phyloP scores from a whole-genome alignment of 2,329 filamentous ascomycete genomes.

The Aureobasidium subglaciale region DNA sequence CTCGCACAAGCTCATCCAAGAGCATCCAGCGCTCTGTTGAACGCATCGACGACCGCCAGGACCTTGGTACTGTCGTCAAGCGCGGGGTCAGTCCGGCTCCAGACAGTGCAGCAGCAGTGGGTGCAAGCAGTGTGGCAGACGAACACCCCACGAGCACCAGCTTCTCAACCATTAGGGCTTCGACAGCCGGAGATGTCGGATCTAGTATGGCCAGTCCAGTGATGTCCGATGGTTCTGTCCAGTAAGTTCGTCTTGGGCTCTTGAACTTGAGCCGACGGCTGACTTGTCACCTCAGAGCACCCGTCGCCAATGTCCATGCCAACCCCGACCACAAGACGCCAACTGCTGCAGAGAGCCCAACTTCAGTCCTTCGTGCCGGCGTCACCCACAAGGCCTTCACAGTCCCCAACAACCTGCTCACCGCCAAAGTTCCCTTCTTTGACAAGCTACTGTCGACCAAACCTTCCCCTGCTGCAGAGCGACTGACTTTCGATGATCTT shows the following conservation, averaged over 20 bases:
- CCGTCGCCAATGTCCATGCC: conserved; percentile 15
- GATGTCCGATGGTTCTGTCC: conserved; percentile 17
- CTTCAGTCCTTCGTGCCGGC: conserved; percentile 23
- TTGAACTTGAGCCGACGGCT: not conserved
- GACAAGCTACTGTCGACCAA: conserved; percentile 19
- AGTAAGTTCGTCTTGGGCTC: conserved; percentile 8
- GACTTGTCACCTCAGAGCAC: conserved; percentile 2
- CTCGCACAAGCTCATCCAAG: conserved; percentile 14
- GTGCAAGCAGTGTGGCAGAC: conserved; percentile 5
- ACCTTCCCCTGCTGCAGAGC: conserved; percentile 16
- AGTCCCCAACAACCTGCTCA: conserved; percentile 23
- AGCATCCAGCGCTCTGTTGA: conserved; percentile 13
- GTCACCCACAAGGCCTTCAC: conserved; percentile 23
- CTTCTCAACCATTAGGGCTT: conserved; percentile 12
- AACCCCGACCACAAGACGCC: conserved; percentile 14
- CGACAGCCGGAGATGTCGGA: conserved; percentile 16
- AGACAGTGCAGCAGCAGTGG: conserved; percentile 1
- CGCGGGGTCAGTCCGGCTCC: conserved; percentile 11
- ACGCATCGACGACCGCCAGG: conserved; percentile 15
- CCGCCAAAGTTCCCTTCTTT: conserved; percentile 25
- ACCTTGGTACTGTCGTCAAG: conserved; percentile 13
- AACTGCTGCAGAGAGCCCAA: conserved; percentile 7
- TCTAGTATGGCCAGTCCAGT: conserved; percentile 18
- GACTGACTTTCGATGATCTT: conserved; percentile 24
- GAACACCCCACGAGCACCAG: conserved; percentile 7